Evolutionary conservation across 768 basidiomycete genomes (phyloP), one percentile per base, ranked within the genome.

Genomic region (Neoboletus magnificus): DNA sequence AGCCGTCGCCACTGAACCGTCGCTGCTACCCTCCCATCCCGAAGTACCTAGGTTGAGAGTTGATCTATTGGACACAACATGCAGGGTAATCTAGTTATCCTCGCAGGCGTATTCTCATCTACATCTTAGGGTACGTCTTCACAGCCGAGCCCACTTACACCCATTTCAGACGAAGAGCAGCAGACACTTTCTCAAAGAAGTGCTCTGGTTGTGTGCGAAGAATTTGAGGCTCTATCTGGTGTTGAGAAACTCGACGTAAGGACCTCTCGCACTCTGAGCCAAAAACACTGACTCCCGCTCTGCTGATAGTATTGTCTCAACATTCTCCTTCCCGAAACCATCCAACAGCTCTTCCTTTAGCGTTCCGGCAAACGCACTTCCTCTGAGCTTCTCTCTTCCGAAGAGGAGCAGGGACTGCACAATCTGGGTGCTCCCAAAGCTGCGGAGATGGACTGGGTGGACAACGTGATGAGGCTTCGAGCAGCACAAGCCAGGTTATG

Each of bases 301-400:
- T 41, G 3, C 11, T 23, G 15, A 30, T 58, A 90, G 87, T 91
- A 90, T 60, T 89, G 87, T 64, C 70, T 81, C 36, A 83, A 86
- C 55, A 78, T 92, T 30, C 79, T 92, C 12, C 76, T 90, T 5
- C 86, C 84, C 3, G 89, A 90, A 67, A 78, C 85, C 4, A 75
- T 88, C 39, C 74, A 85, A 41, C 90, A 92, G 63, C 75, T 92
- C 10, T 74, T 89, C n/a, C 71, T 90, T 15, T 91, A 88, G 86
- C 82, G 87, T 12, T 73, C 73, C 16, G 87, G 85, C 1, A 69
- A 78, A 35, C 86, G 90, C 27, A 77, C 68, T 1, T 77, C 79
- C 0, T 40, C 75, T 7, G 72, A 74, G 5, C 70, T 89, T 11
- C 76, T 87, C 12, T 69, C 80, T 3, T 63, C 66, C 0, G 74